Percentiles rank a stretch among this genome's conserved stretches.
Evolutionary conservation across 1,139 yeast genomes (phyloP).

Genomic region (Meyerozyma carpophila): DNA sequence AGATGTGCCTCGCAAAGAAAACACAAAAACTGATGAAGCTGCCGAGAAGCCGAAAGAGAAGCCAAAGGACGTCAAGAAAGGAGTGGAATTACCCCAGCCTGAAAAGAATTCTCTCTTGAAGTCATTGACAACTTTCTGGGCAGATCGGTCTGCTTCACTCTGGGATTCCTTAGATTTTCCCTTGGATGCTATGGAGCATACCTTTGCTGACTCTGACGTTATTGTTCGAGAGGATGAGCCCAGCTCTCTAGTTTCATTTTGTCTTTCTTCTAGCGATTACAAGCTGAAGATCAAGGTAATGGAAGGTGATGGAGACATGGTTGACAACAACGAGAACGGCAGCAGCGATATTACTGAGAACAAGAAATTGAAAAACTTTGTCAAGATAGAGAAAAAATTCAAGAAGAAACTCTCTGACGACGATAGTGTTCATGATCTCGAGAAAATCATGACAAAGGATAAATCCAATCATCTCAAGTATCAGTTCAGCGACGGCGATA

Average conservation of each 20-base stretch:
- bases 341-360: slow-evolving; percentile 19
- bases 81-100: slow-evolving; percentile 35
- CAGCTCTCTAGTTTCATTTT: slow-evolving; percentile 87
- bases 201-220: slow-evolving; percentile 90
- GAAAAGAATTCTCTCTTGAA: slow-evolving; percentile 78
- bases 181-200: slow-evolving; percentile 72
- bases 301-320: slow-evolving; percentile 19
- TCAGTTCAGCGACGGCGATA: slow-evolving; percentile 82
- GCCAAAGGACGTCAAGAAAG: slow-evolving; percentile 6
- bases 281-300: slow-evolving; percentile 52
- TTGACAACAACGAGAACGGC: slow-evolving; percentile 8
- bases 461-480: slow-evolving; percentile 88
- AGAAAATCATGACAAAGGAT: slow-evolving; percentile 68
- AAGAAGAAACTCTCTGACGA: slow-evolving; percentile 23
- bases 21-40: background rate
- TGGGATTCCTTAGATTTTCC: slow-evolving; percentile 95
- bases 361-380: slow-evolving; percentile 34
- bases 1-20: background rate
- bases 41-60: slow-evolving; percentile 1
- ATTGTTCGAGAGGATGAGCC: slow-evolving; percentile 97
- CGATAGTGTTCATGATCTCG: slow-evolving; percentile 31
- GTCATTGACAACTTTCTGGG: slow-evolving; percentile 91
- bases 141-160: slow-evolving; percentile 89
- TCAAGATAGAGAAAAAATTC: slow-evolving; percentile 41
- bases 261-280: slow-evolving; percentile 82